Evolutionary conservation across 139 green algal genomes (phyloP), one percentile per base, ranked within the genome.

Genomic region (Medakamo hakoo): DNA sequence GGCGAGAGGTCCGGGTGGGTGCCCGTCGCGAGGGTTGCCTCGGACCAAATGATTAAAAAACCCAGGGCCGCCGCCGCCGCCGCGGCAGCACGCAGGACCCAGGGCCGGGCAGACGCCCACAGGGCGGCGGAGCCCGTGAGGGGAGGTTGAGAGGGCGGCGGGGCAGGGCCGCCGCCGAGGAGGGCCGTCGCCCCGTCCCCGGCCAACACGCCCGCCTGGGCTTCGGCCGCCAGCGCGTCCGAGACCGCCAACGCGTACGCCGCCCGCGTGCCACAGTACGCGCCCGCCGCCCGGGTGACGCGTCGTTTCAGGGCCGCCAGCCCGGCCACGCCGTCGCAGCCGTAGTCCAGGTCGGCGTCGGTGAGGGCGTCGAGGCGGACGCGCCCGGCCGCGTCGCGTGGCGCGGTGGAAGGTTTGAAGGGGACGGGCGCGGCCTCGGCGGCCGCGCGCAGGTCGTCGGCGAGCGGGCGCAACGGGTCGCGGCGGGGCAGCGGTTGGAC

Each of bases 11-110:
- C 85, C 16, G 80, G 80, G 32, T 70, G 30, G 1, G 57, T n/a
- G 27, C 77, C 71, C 26, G 76, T 76, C 55, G 77, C 76, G 57
- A 96, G 94, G 57, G 88, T 95, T 29, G 79, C 80, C 73, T 96
- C 88, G 16, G 74, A 84, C 80, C 89, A 94, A 28, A 96, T 70
- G 24, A 95, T 74, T 49, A 80, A 63, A 24, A 78, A 52, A 23
- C 76, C 88, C 21, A 84, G 49, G 1, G 68, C 24, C 1, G 56
- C 83, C 49, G 89, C 68, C 26, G 70, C 1, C 23, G 86, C 26
- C 3, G 78, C 68, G 2, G 49, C 49, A 23, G 71, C 26, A 49
- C 70, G 68, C 49, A 69, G 66, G 48, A 78, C 70, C 63, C 68
- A 80, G 4, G 83, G 83, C 40, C 71, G 71, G 27, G 65, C 52